Evolutionary conservation across 495 filamentous ascomycete species (phyloP), one percentile per base, ranked within the genome.

Genomic region (Aspergillus biplanus): DNA sequence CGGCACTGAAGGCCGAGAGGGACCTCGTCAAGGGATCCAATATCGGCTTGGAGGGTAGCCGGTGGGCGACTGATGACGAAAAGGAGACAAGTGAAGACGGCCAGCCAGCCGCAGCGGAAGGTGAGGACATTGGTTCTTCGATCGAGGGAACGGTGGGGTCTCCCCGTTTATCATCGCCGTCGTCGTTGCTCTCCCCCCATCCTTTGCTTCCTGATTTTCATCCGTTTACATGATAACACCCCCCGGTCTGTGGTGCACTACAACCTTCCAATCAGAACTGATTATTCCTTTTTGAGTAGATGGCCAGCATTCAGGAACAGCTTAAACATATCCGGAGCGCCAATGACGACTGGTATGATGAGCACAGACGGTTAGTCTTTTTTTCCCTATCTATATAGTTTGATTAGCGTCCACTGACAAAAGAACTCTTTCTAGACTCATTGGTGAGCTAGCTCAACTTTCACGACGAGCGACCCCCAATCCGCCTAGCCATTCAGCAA

Each of bases 141-240:
- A 81, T 83, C 69, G 75, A 83, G 78, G 80, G 80, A 80, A 80
- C 78, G 78, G 80, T 83, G 78, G 78, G 80, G 73, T 57, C 71
- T 75, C 79, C 79, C 74, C 74, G 73, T 76, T 73, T 72, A 61
- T 69, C 69, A 60, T 73, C 73, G 64, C 71, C 62, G 59, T 76
- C 67, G 66, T 75, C 73, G 52, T 54, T 33, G 27, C 11, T 15
- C 6, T 18, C 47, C 49, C 44, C 18, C 33, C 27, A 27, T 27
- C 21, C 13, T 67, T 59, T 67, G 61, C 68, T 78, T 56, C 70
- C 73, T 58, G 58, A 62, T 66, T 76, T 73, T 60, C 75, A 73
- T 66, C 73, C 73, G 60, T 77, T 75, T 62, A 71, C 66, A 66
- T 74, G 70, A 78, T 61, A 21, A 56, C 65, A 64, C 66, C 62